Evolutionary conservation across 441 rosid genomes (phyloP).

Genomic region (Eutrema salsugineum): DNA sequence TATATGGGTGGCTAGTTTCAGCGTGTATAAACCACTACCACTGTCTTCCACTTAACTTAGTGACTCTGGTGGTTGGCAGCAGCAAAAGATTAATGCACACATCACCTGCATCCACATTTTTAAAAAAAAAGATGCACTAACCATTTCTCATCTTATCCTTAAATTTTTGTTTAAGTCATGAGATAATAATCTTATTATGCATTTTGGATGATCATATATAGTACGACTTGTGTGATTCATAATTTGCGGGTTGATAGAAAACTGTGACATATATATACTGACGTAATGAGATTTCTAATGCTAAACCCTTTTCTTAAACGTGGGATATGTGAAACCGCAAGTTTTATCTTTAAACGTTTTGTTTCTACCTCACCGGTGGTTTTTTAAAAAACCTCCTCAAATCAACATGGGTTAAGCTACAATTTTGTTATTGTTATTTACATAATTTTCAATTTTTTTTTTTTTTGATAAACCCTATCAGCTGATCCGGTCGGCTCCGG

Average conservation of each 20-base stretch:
- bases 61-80: conserved; percentile 21
- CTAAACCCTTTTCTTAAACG: not conserved
- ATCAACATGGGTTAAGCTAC: not conserved
- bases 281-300: not conserved
- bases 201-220: not conserved
- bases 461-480: too few species aligned
- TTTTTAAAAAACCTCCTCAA: not conserved
- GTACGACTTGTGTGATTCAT: not conserved
- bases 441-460: too few species aligned
- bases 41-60: conserved; percentile 18
- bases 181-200: not conserved
- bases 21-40: conserved; percentile 14
- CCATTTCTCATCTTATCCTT: not conserved
- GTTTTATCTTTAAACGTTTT: not conserved
- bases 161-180: not conserved
- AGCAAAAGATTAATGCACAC: not conserved
- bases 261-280: not conserved
- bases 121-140: not conserved
- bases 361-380: not conserved
- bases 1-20: not conserved
- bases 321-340: not conserved
- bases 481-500: too few species aligned
- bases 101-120: not conserved
- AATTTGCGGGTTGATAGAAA: not conserved
- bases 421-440: not conserved